Base-by-base conservation (phyloP, 768 basidiomycete species). In the Dendrothele bispora region DNA sequence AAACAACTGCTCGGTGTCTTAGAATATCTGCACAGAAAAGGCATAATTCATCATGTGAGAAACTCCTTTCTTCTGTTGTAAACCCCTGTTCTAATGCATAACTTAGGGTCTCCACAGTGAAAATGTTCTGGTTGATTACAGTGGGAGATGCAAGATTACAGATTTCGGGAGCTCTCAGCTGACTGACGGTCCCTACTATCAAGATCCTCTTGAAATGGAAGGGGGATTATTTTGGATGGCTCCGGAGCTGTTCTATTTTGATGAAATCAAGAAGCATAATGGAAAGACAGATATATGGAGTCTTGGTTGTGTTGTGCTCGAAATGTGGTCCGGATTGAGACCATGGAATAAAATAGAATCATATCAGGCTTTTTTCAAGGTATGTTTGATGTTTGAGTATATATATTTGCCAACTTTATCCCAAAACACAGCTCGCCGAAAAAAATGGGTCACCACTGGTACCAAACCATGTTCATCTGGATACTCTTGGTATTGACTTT, bases 221-320 rank as follows among this genome's bases (percentile, higher is more conserved):
- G 95, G 95, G 5, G 93, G 92, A 1, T 81, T 90, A 12, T 94
- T 88, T 62, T 98, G 94, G 91, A 95, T 97, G 93, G 93, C 94
- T 1, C 94, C 93, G 0, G 94, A 91, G 68, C 82, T 91, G 25
- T 65, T 91, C 14, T 77, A 84, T 52, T 75, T 81, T 42, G 78
- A 81, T 51, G 75, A 78, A 52, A 78, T 80, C 43, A 21, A 27
- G 8, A 91, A 91, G 0, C 97, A 98, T 64, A 87, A 88, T 56
- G 83, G 82, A n/a, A 98, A 98, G 64, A 83, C 95, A 37, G 95
- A 98, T 60, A 92, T 98, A 49, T 98, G 95, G 95, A 89, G 90
- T 57, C 73, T 95, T 18, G 95, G 95, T 2, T 98, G 95, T 63
- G 83, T 98, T 28, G 83, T 91, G 12, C 73, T 94, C 41, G 95